Conservation (phyloP, 1,284 basidiomycete species). For the Ganoderma lucidum region DNA sequence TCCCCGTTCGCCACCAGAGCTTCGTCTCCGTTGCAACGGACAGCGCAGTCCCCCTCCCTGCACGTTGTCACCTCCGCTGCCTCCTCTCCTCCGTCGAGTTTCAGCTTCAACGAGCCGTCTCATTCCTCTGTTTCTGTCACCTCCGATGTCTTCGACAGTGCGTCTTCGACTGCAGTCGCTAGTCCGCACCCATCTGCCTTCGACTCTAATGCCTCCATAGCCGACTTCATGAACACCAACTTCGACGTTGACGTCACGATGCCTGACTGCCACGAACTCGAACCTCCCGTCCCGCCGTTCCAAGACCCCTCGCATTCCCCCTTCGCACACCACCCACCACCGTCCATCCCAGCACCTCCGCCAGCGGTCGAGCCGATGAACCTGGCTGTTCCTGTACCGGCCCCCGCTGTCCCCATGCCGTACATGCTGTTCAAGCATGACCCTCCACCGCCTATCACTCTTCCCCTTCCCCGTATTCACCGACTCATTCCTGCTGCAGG, state of each 20-base stretch:
- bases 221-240: slow-evolving; percentile 25
- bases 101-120: slow-evolving; percentile 16
- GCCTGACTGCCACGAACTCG: slow-evolving; percentile 34
- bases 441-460: slow-evolving; percentile 51
- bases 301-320: slow-evolving; percentile 25
- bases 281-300: slow-evolving; percentile 29
- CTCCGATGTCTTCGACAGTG: slow-evolving; percentile 26
- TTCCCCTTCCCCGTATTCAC: slow-evolving; percentile 75
- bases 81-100: slow-evolving; percentile 34
- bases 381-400: slow-evolving; percentile 34
- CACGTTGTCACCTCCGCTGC: slow-evolving; percentile 34
- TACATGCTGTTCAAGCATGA: slow-evolving; percentile 68
- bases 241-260: slow-evolving; percentile 40
- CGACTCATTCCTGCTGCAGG: slow-evolving; percentile 92
- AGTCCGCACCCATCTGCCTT: slow-evolving; percentile 32
- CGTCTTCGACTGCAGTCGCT: slow-evolving; percentile 22
- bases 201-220: slow-evolving; percentile 33
- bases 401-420: slow-evolving; percentile 45
- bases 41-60: slow-evolving; percentile 31
- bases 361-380: slow-evolving; percentile 37
- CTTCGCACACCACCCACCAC: not conserved
- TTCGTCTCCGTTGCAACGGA: slow-evolving; percentile 43
- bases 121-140: slow-evolving; percentile 18
- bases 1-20: slow-evolving; percentile 43
- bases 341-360: slow-evolving; percentile 30